phyloP scores from a whole-genome alignment of 1,284 basidiomycete species.

The Trichosporon coremiiforme region DNA sequence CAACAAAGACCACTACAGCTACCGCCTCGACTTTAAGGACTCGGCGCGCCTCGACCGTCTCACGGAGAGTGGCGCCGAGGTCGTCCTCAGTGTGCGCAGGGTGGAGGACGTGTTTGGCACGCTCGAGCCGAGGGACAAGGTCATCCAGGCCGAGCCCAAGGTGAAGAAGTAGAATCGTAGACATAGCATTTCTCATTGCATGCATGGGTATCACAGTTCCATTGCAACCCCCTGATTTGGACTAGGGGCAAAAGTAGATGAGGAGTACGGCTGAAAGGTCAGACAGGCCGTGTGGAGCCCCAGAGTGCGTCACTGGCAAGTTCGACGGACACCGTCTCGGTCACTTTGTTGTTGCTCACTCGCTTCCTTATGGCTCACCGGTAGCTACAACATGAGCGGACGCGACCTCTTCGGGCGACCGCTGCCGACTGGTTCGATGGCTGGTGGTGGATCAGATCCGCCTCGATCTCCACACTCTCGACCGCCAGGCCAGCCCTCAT shows the following conservation, averaged over 20 bases:
- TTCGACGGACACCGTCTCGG: not conserved
- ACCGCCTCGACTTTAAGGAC: slow-evolving; percentile 29
- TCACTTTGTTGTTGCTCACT: slow-evolving; percentile 6
- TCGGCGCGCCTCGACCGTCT: slow-evolving; percentile 9
- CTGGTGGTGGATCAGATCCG: not conserved
- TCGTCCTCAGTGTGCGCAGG: slow-evolving; percentile 23
- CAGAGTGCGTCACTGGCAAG: slow-evolving; percentile 17
- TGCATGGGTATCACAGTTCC: slow-evolving; percentile 1
- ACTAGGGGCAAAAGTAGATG: not conserved
- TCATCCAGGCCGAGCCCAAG: not conserved
- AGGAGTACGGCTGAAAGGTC: not conserved
- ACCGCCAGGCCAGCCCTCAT: not conserved
- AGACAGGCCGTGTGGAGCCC: not conserved
- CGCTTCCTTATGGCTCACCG: not conserved
- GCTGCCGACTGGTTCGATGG: slow-evolving; percentile 18
- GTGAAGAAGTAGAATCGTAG: slow-evolving; percentile 8
- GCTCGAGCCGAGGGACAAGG: slow-evolving; percentile 16
- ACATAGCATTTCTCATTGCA: not conserved
- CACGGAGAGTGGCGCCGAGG: slow-evolving; percentile 19
- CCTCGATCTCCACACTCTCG: not conserved
- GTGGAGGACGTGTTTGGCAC: slow-evolving; percentile 31
- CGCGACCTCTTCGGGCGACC: slow-evolving; percentile 32
- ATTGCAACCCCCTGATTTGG: too few relatives aligned
- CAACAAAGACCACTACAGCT: slow-evolving; percentile 22
- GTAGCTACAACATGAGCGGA: slow-evolving; percentile 23